These are phyloP conservation scores for Rhizophagus clarus DNA, from an alignment of 192 early-diverging fungal species.

Conservation along the genomic window DNA sequence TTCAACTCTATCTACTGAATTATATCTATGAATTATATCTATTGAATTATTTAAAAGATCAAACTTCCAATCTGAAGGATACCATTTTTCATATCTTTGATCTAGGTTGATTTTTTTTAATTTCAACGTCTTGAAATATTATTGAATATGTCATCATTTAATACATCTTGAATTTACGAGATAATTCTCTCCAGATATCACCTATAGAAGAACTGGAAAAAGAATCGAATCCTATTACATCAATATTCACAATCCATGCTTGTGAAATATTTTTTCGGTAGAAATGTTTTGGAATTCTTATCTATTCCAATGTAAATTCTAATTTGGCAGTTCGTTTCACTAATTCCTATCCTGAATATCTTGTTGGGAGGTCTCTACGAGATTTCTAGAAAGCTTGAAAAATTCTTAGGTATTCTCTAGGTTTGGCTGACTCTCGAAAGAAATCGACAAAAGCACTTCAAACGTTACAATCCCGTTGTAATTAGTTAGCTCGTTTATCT, in stretches of 20 bases:
- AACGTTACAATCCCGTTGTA: background rate
- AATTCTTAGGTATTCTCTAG: background rate
- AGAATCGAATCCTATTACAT: background rate
- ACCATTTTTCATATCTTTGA: background rate
- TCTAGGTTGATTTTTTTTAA: background rate
- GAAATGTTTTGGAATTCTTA: background rate
- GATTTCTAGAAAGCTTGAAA: background rate
- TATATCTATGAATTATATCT: too few species aligned
- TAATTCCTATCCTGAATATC: background rate
- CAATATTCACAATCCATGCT: background rate
- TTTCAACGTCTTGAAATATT: background rate
- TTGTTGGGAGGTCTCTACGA: background rate
- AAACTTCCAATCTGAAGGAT: slow-evolving; percentile 4
- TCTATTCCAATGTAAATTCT: background rate
- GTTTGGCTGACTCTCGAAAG: background rate
- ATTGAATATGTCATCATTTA: too few species aligned
- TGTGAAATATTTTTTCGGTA: background rate
- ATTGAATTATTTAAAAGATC: background rate
- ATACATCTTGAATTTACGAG: slow-evolving; percentile 2
- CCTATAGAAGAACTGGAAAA: background rate
- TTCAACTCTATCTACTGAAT: background rate
- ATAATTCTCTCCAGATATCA: slow-evolving; percentile 12
- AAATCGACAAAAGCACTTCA: background rate
- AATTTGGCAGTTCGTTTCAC: background rate
- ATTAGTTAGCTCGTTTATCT: background rate